These are phyloP conservation scores for Fonsecaea pedrosoi DNA, from an alignment of 2,329 filamentous ascomycete species.

Conservation along the genomic window DNA sequence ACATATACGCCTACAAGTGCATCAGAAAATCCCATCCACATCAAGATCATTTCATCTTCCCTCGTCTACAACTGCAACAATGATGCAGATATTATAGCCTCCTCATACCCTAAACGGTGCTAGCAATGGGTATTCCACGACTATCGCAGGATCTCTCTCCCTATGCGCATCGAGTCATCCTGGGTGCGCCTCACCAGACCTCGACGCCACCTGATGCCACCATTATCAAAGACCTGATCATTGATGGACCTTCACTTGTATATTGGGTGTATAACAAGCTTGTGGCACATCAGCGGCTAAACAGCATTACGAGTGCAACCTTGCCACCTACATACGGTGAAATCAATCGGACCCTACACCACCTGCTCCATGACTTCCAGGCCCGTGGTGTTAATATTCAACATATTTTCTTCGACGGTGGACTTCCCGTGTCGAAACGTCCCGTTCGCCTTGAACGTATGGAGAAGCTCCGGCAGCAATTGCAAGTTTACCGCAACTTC, in stretches of 20 bases:
- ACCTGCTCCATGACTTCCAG: conserved; percentile 68
- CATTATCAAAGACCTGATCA: conserved; percentile 52
- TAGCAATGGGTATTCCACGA: conserved; percentile 66
- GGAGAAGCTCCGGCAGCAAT: conserved; percentile 61
- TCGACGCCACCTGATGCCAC: neutral
- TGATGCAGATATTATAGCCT: neutral
- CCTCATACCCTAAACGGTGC: neutral
- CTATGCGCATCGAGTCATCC: conserved; percentile 54
- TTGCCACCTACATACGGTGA: conserved; percentile 66
- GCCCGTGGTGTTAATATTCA: conserved; percentile 55
- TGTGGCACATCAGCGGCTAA: conserved; percentile 43
- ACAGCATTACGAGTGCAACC: conserved; percentile 49
- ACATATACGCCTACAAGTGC: neutral
- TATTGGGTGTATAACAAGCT: conserved; percentile 72
- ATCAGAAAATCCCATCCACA: neutral
- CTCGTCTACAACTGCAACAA: neutral
- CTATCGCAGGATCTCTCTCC: conserved; percentile 62
- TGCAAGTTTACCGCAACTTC: conserved; percentile 52
- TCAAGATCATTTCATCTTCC: neutral
- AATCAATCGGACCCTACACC: conserved; percentile 64
- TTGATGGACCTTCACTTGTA: conserved; percentile 81
- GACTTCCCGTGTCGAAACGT: conserved; percentile 72
- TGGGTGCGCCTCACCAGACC: conserved; percentile 43
- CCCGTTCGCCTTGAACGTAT: conserved; percentile 67
- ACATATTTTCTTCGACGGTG: conserved; percentile 86